Conservation (phyloP, 2,329 filamentous ascomycete species). For the Niveomyces coronatus region DNA sequence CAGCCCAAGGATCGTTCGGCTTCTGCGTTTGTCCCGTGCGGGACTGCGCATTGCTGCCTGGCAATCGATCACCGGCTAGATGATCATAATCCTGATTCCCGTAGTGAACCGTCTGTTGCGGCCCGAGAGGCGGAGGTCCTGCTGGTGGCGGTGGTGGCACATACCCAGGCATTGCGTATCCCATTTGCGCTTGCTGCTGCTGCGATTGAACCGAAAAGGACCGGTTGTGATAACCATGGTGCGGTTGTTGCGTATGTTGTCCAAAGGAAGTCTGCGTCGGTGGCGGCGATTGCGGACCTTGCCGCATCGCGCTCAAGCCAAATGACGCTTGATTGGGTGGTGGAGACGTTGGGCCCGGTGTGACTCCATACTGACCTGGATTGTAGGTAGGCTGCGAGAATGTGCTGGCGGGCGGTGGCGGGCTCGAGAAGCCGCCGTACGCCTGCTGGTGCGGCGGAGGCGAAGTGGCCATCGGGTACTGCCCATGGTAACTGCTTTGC, state of each 20-base stretch:
- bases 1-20: slow-evolving; percentile 40
- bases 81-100: slow-evolving; percentile 25
- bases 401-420: slow-evolving; percentile 30
- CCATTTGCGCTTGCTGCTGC: slow-evolving; percentile 26
- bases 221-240: slow-evolving; percentile 20
- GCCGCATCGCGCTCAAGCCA: slow-evolving; percentile 26
- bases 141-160: slow-evolving; percentile 55
- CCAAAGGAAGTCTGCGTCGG: slow-evolving; percentile 45
- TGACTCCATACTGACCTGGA: slow-evolving; percentile 48
- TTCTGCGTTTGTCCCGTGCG: slow-evolving; percentile 23
- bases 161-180: slow-evolving; percentile 45
- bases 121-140: slow-evolving; percentile 50
- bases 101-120: slow-evolving; percentile 52
- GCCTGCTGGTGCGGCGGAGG: slow-evolving; percentile 39
- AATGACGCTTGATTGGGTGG: slow-evolving; percentile 50
- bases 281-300: slow-evolving; percentile 41
- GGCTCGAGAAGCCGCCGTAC: slow-evolving; percentile 32
- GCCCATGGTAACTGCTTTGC: slow-evolving; percentile 38
- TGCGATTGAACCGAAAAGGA: slow-evolving; percentile 30
- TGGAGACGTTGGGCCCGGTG: slow-evolving; percentile 48
- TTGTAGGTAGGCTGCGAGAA: slow-evolving; percentile 46
- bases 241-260: slow-evolving; percentile 22
- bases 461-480: slow-evolving; percentile 50
- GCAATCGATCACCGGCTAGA: slow-evolving; percentile 16
- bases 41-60: slow-evolving; percentile 24